Percentiles rank a stretch among this genome's conserved stretches.
Conservation (phyloP, 192 early-diverging fungal species). For the Backusella sp. region DNA sequence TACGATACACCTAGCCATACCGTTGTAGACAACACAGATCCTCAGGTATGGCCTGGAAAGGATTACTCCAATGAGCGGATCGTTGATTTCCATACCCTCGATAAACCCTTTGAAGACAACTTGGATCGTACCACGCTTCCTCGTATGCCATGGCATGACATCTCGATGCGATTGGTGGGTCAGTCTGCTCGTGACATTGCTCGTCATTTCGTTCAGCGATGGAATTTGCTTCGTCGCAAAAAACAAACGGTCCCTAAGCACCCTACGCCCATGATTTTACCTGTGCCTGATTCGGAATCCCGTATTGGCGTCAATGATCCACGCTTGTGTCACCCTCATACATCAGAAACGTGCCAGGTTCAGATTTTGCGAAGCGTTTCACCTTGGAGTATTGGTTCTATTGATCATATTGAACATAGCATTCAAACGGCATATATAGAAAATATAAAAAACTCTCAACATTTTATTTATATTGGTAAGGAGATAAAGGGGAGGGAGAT, state of each 20-base stretch:
- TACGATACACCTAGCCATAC: conserved; percentile 77
- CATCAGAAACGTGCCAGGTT: conserved; percentile 25
- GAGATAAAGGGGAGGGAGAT: not conserved
- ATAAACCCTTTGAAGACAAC: conserved; percentile 46
- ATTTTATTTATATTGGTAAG: conserved; percentile 79
- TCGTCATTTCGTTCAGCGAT: conserved; percentile 82
- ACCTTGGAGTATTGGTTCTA: conserved; percentile 65
- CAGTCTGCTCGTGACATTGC: conserved; percentile 75
- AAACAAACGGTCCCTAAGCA: conserved; percentile 55
- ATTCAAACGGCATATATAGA: conserved; percentile 79
- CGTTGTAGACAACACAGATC: conserved; percentile 53
- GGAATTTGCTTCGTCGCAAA: conserved; percentile 71
- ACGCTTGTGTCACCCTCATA: conserved; percentile 14
- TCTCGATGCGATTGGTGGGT: conserved; percentile 72
- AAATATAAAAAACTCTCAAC: conserved; percentile 69
- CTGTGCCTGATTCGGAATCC: conserved; percentile 60
- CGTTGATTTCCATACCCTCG: conserved; percentile 65
- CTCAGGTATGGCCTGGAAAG: conserved; percentile 57
- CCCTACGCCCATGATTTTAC: conserved; percentile 66
- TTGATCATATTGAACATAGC: conserved; percentile 55
- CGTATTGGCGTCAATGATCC: conserved; percentile 37
- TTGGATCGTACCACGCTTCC: conserved; percentile 51
- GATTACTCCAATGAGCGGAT: conserved; percentile 85
- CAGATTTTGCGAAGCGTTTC: conserved; percentile 68
- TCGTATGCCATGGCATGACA: conserved; percentile 89